phyloP scores from a whole-genome alignment of 2,329 filamentous ascomycete species.

The Cryphonectria japonica region DNA sequence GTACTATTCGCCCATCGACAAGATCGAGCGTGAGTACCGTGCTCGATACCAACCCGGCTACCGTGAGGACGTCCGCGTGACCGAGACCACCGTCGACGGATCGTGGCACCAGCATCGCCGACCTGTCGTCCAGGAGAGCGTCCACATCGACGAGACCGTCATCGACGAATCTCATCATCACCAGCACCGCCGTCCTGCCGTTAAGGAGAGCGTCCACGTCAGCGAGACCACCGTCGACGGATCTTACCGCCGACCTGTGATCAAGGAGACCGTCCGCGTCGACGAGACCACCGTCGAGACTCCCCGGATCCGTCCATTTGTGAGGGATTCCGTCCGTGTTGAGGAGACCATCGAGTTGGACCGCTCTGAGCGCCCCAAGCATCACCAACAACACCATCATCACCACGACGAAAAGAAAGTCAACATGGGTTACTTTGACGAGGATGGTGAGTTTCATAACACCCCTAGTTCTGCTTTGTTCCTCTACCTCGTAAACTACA shows the following conservation, averaged over 20 bases:
- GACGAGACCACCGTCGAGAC: slow-evolving; percentile 44
- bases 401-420: slow-evolving; percentile 45
- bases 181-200: slow-evolving; percentile 38
- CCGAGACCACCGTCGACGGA: slow-evolving; percentile 43
- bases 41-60: slow-evolving; percentile 60
- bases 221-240: slow-evolving; percentile 43
- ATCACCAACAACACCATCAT: slow-evolving; percentile 40
- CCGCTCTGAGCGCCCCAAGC: slow-evolving; percentile 37
- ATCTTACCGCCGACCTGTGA: slow-evolving; percentile 40
- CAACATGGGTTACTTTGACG: slow-evolving; percentile 70
- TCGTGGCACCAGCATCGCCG: slow-evolving; percentile 37
- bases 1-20: slow-evolving; percentile 57
- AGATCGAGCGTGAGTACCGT: slow-evolving; percentile 69
- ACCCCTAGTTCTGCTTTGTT: slow-evolving; percentile 16
- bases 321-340: slow-evolving; percentile 31
- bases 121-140: slow-evolving; percentile 40
- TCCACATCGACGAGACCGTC: slow-evolving; percentile 38
- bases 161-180: slow-evolving; percentile 44
- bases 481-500: slow-evolving; percentile 17
- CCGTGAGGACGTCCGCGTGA: slow-evolving; percentile 43
- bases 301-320: slow-evolving; percentile 46
- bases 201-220: slow-evolving; percentile 67
- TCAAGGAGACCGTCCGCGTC: slow-evolving; percentile 39
- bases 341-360: slow-evolving; percentile 68
- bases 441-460: slow-evolving; percentile 53